Conservation (phyloP, 2,329 filamentous ascomycete species). For the Geosmithia flava region DNA sequence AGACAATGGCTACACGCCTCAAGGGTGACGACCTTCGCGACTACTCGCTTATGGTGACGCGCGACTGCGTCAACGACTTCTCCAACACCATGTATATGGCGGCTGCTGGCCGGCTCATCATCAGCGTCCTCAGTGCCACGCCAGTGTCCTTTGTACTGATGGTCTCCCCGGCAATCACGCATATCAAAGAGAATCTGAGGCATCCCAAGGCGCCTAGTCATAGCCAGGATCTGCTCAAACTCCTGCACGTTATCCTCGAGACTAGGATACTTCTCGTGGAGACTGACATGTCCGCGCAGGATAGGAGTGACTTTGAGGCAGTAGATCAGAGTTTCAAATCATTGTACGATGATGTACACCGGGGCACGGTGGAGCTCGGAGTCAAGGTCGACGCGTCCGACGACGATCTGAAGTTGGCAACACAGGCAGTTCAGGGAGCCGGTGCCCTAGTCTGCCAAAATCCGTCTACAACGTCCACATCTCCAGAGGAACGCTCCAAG, state of each 20-base stretch:
- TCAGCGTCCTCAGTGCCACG: constrained; percentile 36
- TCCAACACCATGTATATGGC: constrained; percentile 38
- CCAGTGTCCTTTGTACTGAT: constrained; percentile 33
- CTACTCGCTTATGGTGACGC: constrained; percentile 35
- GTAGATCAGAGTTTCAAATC: constrained; percentile 23
- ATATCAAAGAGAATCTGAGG: constrained; percentile 36
- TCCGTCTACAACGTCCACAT: not conserved
- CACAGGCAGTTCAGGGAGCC: constrained; percentile 31
- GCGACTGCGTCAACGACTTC: constrained; percentile 41
- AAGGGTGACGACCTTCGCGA: constrained; percentile 28
- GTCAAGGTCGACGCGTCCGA: constrained; percentile 13
- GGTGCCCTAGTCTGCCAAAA: constrained; percentile 30
- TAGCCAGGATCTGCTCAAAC: constrained; percentile 35
- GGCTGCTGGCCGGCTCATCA: constrained; percentile 37
- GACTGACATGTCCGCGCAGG: constrained; percentile 17
- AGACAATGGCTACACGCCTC: constrained; percentile 32
- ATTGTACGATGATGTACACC: constrained; percentile 30
- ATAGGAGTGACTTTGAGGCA: constrained; percentile 21
- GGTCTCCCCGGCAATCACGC: constrained; percentile 31
- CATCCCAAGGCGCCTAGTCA: constrained; percentile 37
- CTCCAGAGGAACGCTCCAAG: constrained; percentile 1
- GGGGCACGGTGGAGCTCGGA: constrained; percentile 19
- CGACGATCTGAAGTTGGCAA: constrained; percentile 26
- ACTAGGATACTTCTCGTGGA: constrained; percentile 27
- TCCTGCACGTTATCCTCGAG: constrained; percentile 38